phyloP scores from a whole-genome alignment of 176 grass and related monocot species.

The Carex cristatella region DNA sequence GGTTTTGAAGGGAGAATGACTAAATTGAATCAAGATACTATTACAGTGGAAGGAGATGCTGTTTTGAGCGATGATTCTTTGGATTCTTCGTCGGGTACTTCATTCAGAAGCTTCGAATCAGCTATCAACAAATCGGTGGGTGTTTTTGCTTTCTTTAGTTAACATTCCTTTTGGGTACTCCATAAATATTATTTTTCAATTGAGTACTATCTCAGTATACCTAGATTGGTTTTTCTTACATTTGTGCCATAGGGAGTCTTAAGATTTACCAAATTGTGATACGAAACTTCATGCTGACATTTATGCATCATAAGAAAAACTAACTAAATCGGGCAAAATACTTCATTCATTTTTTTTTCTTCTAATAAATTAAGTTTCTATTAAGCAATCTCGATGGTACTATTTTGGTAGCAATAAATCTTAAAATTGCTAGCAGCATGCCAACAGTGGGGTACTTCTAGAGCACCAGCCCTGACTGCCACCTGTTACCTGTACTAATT shows the following conservation, averaged over 20 bases:
- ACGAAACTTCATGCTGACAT: not conserved
- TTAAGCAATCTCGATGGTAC: not conserved
- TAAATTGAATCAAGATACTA: conserved; percentile 3
- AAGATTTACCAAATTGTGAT: not conserved
- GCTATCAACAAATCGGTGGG: conserved; percentile 28
- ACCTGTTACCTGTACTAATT: not conserved
- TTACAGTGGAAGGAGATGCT: conserved; percentile 26
- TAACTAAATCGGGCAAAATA: not conserved
- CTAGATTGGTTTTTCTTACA: not conserved
- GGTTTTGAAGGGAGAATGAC: conserved; percentile 15
- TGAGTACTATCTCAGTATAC: not conserved
- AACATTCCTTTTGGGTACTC: not conserved
- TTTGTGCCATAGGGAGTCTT: not conserved
- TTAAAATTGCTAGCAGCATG: not conserved
- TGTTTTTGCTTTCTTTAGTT: not conserved
- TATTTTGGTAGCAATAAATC: not conserved
- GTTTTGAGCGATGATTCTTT: not conserved
- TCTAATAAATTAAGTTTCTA: not conserved
- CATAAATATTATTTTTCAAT: not conserved
- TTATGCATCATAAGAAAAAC: not conserved
- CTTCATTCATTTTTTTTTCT: not conserved
- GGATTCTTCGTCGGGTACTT: not conserved
- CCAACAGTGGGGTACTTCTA: not conserved
- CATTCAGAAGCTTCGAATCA: conserved; percentile 5
- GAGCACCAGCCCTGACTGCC: not conserved